phyloP scores from a whole-genome alignment of 257 asterid species.

The Paulownia fortunei region DNA sequence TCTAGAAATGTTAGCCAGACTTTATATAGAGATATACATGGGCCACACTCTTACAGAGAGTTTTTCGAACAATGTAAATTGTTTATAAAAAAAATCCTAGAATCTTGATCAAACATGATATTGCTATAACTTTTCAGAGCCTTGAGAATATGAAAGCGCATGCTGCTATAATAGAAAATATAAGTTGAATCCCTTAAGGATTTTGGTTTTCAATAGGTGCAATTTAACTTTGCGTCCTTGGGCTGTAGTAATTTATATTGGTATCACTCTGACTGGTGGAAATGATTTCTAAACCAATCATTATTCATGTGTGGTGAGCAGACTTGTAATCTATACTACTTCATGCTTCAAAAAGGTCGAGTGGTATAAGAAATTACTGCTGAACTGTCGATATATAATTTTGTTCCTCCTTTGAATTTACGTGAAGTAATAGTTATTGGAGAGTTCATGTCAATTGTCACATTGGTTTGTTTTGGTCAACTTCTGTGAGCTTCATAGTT shows the following conservation, averaged over 20 bases:
- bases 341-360: not conserved
- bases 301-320: not conserved
- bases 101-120: constrained; percentile 1
- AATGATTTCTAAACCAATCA: not conserved
- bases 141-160: constrained; percentile 7
- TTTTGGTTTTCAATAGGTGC: not conserved
- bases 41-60: not conserved
- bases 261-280: not conserved
- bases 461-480: not conserved
- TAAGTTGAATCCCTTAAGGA: not conserved
- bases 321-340: not conserved
- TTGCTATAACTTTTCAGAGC: constrained; percentile 1
- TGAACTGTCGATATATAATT: not conserved
- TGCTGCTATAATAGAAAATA: not conserved
- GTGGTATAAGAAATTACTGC: not conserved
- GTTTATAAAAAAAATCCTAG: not conserved
- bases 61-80: not conserved
- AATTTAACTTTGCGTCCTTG: not conserved
- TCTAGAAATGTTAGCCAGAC: not conserved
- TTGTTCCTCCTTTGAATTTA: not conserved
- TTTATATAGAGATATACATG: not conserved
- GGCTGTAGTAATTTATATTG: not conserved
- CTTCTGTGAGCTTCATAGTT: not conserved
- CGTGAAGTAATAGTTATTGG: not conserved
- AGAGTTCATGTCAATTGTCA: not conserved